Conservation (phyloP, 1,284 basidiomycete species). For the Crucibulum parvulum region DNA sequence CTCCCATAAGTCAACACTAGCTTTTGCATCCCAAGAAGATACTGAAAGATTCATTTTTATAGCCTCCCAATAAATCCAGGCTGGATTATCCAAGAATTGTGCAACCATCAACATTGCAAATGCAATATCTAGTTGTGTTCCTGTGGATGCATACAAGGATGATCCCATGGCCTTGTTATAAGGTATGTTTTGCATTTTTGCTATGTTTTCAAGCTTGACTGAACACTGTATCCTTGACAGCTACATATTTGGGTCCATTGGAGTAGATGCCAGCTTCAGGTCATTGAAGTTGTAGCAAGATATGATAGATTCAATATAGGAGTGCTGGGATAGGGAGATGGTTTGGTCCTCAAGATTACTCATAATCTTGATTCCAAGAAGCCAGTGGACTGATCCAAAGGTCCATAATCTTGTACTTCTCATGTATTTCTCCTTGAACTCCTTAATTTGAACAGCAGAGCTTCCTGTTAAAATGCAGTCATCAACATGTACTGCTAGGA, state of each 20-base stretch:
- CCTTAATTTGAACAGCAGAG: not conserved
- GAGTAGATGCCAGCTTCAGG: constrained; percentile 22
- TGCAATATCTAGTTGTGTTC: not conserved
- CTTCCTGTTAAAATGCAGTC: constrained; percentile 15
- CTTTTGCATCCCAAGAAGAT: not conserved
- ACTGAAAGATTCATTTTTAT: no score
- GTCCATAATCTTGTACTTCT: not conserved
- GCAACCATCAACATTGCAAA: not conserved
- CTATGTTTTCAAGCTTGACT: not conserved
- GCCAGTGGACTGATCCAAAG: constrained; percentile 23
- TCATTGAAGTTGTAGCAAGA: constrained; percentile 18
- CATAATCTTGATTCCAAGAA: constrained; percentile 32
- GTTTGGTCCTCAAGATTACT: constrained; percentile 11
- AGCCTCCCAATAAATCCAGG: not conserved
- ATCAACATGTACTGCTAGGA: not conserved
- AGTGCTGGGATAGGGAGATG: constrained; percentile 24
- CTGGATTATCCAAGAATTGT: not conserved
- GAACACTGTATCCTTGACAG: constrained; percentile 1
- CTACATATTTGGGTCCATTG: constrained; percentile 25
- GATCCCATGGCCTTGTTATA: not conserved
- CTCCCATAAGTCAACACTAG: constrained; percentile 4
- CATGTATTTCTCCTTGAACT: constrained; percentile 18
- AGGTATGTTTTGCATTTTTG: not conserved
- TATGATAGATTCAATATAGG: constrained; percentile 31
- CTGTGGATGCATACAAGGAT: not conserved